Conservation (phyloP, 768 basidiomycete genomes). For the Mycena venus region DNA sequence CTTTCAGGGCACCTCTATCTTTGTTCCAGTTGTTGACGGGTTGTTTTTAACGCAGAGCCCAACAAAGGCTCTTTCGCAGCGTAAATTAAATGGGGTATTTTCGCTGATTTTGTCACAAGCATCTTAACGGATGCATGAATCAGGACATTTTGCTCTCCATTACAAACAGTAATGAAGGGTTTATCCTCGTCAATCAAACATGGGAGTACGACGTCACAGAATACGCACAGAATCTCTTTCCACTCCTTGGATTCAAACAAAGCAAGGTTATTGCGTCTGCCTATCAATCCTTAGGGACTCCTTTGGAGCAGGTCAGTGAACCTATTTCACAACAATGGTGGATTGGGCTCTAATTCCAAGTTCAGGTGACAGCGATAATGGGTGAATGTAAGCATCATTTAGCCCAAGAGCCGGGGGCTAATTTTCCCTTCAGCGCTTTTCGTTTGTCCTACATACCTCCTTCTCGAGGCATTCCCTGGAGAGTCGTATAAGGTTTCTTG, state of each 20-base stretch:
- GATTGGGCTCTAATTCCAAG: too few relatives aligned
- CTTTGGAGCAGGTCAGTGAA: constrained; percentile 35
- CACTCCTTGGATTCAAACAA: not conserved
- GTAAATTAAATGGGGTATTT: constrained; percentile 45
- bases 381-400: too few relatives aligned
- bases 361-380: too few relatives aligned
- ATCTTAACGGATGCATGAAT: too few relatives aligned
- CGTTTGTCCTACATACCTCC: constrained; percentile 40
- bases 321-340: too few relatives aligned
- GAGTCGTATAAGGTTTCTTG: constrained; percentile 7
- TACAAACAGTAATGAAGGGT: constrained; percentile 42
- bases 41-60: constrained; percentile 46
- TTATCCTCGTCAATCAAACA: constrained; percentile 32
- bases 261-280: constrained; percentile 6
- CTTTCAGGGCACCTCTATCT: constrained; percentile 41
- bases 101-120: not conserved
- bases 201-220: constrained; percentile 10
- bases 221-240: constrained; percentile 39
- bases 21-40: constrained; percentile 46
- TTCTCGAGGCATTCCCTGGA: constrained; percentile 17
- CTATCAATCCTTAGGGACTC: constrained; percentile 28
- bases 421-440: constrained; percentile 35
- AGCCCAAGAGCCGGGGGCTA: too few relatives aligned
- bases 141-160: constrained; percentile 34
- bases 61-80: constrained; percentile 38